Conservation (phyloP, 768 basidiomycete species). For the Neoboletus brunneissimus region DNA sequence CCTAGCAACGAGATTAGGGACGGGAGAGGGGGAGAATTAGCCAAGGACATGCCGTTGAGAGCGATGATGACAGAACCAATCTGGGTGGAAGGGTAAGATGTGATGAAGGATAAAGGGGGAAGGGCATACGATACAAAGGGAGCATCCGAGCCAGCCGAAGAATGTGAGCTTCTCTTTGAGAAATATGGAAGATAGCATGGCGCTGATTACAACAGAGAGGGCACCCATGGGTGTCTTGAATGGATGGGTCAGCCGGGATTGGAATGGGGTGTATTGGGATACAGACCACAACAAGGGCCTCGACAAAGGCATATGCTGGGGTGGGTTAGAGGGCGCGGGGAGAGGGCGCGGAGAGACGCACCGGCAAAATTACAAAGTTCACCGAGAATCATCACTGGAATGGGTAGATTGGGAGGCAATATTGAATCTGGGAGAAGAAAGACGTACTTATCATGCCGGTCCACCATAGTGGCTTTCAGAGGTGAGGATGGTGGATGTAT, state of each 20-base stretch:
- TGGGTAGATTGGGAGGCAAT: not conserved
- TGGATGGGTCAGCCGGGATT: constrained; percentile 2
- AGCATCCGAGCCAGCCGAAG: constrained; percentile 96
- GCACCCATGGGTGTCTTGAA: constrained; percentile 88
- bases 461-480: constrained; percentile 81
- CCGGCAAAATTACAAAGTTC: constrained; percentile 85
- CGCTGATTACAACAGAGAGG: constrained; percentile 92
- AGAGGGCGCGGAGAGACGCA: constrained; percentile 36
- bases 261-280: not conserved
- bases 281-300: constrained; percentile 88
- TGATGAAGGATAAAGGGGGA: not conserved
- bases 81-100: constrained; percentile 33
- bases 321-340: constrained; percentile 9
- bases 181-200: constrained; percentile 89
- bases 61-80: constrained; percentile 88
- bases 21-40: not conserved
- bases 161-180: constrained; percentile 91
- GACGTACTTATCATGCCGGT: constrained; percentile 74
- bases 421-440: no score
- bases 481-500: constrained; percentile 10
- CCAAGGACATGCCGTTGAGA: constrained; percentile 61
- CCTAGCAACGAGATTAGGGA: constrained; percentile 36
- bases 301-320: constrained; percentile 81
- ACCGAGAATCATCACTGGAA: constrained; percentile 85
- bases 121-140: constrained; percentile 76